These are phyloP conservation scores for Xylaria polymorpha DNA, from an alignment of 2,329 filamentous ascomycete genomes.

Conservation along the genomic window DNA sequence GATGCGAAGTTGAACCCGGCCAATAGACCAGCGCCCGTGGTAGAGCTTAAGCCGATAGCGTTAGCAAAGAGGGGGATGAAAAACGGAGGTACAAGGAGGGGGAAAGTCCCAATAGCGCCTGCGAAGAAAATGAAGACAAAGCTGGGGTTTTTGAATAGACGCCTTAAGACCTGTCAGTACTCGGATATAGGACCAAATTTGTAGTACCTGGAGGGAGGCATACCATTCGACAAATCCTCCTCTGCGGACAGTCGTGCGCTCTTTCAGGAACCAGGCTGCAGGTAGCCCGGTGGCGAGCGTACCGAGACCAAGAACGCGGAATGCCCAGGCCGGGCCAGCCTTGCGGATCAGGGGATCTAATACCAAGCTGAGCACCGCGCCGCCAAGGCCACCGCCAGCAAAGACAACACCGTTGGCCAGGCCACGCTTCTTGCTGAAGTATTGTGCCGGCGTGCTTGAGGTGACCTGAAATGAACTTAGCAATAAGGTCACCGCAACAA, in stretches of 20 bases:
- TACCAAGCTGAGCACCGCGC: slow-evolving; percentile 62
- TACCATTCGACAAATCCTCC: slow-evolving; percentile 57
- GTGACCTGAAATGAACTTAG: slow-evolving; percentile 51
- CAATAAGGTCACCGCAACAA: background rate
- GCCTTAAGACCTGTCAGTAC: slow-evolving; percentile 46
- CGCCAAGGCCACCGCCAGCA: slow-evolving; percentile 66
- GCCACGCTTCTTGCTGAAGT: slow-evolving; percentile 65
- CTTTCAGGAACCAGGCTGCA: slow-evolving; percentile 58
- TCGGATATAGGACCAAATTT: background rate
- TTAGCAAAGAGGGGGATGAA: slow-evolving; percentile 63
- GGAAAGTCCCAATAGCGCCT: slow-evolving; percentile 61
- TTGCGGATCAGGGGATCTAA: slow-evolving; percentile 59
- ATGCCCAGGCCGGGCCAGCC: slow-evolving; percentile 56
- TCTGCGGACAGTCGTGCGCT: slow-evolving; percentile 52
- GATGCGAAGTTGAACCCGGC: slow-evolving; percentile 72
- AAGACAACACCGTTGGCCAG: slow-evolving; percentile 67
- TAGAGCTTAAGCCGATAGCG: slow-evolving; percentile 65
- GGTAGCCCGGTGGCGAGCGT: slow-evolving; percentile 60
- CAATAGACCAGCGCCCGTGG: slow-evolving; percentile 66
- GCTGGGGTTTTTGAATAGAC: slow-evolving; percentile 58
- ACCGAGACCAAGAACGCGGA: slow-evolving; percentile 57
- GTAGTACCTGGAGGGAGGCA: slow-evolving; percentile 15
- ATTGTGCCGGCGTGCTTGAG: slow-evolving; percentile 63
- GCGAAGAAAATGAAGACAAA: slow-evolving; percentile 59
- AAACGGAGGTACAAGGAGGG: slow-evolving; percentile 64